A percentile compares a stretch with the other conserved stretches of the same genome.
These are phyloP conservation scores for Fusarium caatingaense DNA, from an alignment of 2,329 filamentous ascomycete genomes.

Conservation along the genomic window DNA sequence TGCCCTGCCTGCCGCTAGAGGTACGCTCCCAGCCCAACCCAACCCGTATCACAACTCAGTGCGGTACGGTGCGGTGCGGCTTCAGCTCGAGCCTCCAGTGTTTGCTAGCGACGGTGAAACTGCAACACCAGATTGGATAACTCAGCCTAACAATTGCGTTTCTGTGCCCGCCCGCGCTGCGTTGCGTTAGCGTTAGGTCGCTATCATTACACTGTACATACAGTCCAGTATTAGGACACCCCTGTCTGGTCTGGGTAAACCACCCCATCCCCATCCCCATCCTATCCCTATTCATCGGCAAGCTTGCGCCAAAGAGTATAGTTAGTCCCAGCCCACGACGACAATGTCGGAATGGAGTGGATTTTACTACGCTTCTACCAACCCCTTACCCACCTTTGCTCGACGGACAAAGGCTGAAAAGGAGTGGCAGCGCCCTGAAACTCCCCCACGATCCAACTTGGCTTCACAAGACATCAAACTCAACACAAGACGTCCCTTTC, in stretches of 20 bases:
- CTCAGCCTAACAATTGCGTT: background rate
- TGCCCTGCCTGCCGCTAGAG: background rate
- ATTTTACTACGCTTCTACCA: slow-evolving; percentile 46
- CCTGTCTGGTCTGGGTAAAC: slow-evolving; percentile 28
- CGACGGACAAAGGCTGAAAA: slow-evolving; percentile 44
- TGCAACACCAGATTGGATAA: slow-evolving; percentile 2
- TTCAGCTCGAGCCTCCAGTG: slow-evolving; percentile 21
- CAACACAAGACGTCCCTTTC: slow-evolving; percentile 36
- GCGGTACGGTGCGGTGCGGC: background rate
- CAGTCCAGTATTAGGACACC: slow-evolving; percentile 36
- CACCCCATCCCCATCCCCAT: slow-evolving; percentile 27
- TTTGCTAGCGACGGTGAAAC: slow-evolving; percentile 38
- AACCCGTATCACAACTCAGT: slow-evolving; percentile 5
- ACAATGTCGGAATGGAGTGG: slow-evolving; percentile 50
- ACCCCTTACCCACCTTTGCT: slow-evolving; percentile 48
- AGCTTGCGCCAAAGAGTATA: slow-evolving; percentile 45
- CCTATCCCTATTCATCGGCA: slow-evolving; percentile 35
- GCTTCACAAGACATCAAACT: slow-evolving; percentile 32
- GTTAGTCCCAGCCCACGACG: slow-evolving; percentile 36
- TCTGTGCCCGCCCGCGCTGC: background rate
- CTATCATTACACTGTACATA: slow-evolving; percentile 16
- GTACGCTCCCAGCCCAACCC: slow-evolving; percentile 4
- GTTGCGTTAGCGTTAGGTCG: background rate
- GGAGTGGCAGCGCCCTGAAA: slow-evolving; percentile 43
- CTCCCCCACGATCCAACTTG: slow-evolving; percentile 36